phyloP scores from a whole-genome alignment of 495 filamentous ascomycete species.

The Immersiella caudata region DNA sequence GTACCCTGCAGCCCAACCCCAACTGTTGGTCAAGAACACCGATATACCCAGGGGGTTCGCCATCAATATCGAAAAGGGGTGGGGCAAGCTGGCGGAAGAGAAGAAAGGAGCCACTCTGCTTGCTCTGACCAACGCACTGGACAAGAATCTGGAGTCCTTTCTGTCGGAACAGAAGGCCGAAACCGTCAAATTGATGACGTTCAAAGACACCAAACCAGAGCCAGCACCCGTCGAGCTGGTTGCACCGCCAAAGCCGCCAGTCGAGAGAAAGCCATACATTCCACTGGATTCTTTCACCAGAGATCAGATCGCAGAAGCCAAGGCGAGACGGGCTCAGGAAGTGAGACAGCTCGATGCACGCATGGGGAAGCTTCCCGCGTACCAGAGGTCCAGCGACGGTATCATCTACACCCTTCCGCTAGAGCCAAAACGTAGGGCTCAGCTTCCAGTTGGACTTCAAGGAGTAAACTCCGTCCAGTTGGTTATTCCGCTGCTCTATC shows the following conservation, averaged over 20 bases:
- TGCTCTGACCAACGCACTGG: constrained; percentile 68
- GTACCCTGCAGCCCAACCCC: constrained; percentile 63
- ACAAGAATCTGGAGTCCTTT: constrained; percentile 72
- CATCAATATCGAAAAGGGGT: constrained; percentile 80
- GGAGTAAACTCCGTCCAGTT: constrained; percentile 66
- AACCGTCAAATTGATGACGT: constrained; percentile 76
- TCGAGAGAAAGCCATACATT: constrained; percentile 34
- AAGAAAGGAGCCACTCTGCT: constrained; percentile 64
- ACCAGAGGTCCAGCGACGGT: constrained; percentile 71
- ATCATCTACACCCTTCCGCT: constrained; percentile 72
- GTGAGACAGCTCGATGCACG: constrained; percentile 76
- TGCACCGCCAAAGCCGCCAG: constrained; percentile 43
- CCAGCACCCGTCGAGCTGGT: constrained; percentile 34
- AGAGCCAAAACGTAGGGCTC: constrained; percentile 62
- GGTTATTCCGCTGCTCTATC: constrained; percentile 72
- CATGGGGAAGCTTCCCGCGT: constrained; percentile 69
- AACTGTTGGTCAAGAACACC: constrained; percentile 68
- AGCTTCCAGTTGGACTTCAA: constrained; percentile 66
- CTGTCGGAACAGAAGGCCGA: constrained; percentile 73
- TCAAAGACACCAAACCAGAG: constrained; percentile 51
- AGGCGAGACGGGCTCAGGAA: constrained; percentile 64
- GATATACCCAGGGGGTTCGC: constrained; percentile 81
- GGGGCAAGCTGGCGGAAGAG: constrained; percentile 65
- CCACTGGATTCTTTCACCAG: constrained; percentile 51
- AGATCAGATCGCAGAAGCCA: constrained; percentile 64